Evolutionary conservation across 441 rosid species (phyloP).

Genomic region (Lepidium campestre): DNA sequence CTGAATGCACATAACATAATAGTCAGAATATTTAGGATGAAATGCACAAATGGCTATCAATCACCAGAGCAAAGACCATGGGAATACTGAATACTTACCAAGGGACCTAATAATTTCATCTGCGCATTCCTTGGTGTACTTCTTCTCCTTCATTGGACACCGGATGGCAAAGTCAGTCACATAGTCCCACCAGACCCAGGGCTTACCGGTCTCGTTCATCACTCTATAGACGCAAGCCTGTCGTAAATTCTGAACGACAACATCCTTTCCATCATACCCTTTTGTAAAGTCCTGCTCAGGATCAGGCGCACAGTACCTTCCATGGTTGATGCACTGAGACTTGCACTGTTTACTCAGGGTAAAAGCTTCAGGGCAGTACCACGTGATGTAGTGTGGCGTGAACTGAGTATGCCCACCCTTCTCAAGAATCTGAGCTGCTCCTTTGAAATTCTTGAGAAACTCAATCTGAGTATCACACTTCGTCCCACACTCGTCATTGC

Average conservation of each 20-base stretch:
- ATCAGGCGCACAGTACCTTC: slow-evolving; percentile 52
- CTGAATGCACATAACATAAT: slow-evolving; percentile 21
- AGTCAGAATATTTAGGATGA: not conserved
- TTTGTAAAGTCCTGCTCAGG: slow-evolving; percentile 53
- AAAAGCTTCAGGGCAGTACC: slow-evolving; percentile 55
- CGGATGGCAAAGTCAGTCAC: slow-evolving; percentile 50
- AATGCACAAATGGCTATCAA: not conserved
- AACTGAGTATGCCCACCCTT: slow-evolving; percentile 51
- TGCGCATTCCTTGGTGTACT: slow-evolving; percentile 45
- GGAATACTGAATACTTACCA: slow-evolving; percentile 26
- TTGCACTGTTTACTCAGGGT: slow-evolving; percentile 48
- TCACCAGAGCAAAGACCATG: not conserved
- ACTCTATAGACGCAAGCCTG: slow-evolving; percentile 50
- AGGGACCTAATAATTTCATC: slow-evolving; percentile 40
- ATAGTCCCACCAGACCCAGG: slow-evolving; percentile 57
- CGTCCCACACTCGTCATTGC: slow-evolving; percentile 48
- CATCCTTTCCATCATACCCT: slow-evolving; percentile 55
- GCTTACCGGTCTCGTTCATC: slow-evolving; percentile 41
- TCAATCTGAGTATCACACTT: slow-evolving; percentile 54
- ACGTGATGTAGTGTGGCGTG: slow-evolving; percentile 48
- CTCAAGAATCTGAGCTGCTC: slow-evolving; percentile 49
- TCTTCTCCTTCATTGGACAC: slow-evolving; percentile 54
- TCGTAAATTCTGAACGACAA: slow-evolving; percentile 43
- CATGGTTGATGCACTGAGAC: slow-evolving; percentile 56
- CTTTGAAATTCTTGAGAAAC: slow-evolving; percentile 49